Base-by-base conservation (phyloP, 177 flowering plant genomes). In the Tripterygium wilfordii region DNA sequence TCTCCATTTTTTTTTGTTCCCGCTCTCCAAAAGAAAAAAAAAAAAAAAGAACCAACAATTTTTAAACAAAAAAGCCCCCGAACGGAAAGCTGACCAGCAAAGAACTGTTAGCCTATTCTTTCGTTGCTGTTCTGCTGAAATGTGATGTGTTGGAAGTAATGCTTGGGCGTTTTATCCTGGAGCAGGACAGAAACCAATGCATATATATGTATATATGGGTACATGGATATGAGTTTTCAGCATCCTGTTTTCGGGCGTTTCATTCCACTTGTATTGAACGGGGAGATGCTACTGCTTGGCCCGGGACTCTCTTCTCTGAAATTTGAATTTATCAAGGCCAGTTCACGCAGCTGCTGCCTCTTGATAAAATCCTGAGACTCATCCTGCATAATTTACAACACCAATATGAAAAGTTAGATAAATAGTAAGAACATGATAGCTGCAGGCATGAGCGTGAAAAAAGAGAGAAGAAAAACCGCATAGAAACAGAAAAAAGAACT, bases 221-320 rank as follows among this genome's bases (percentile, higher is more conserved):
- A 12, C 8, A 30, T 30, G 33, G 33, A 12, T 6, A 6, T 30
- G 7, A 26, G 42, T 54, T 36, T 51, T 69, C 60, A 88, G 56
- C 79, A 75, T 45, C 96, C 98, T 0, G 98, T 86, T 72, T 86
- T 92, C 24, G 95, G 77, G 29, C 98, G 96, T 62, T 92, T 92
- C 92, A 91, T 79, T 22, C 95, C 96, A 67, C 83, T 86, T 13
- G 86, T 69, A 68, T 80, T 82, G 65, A 92, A 92, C 35, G 96
- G 98, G 38, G 98, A 92, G 19, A 84, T 80, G 51, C 95, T 86
- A 10, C 96, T 92, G 54, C 98, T 86, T 21, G 91, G 96, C 21
- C 94, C 90, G 2, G 96, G 96, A 60, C 95, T 85, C 41, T 88
- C 95, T 69, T 91, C 98, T 72, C 98, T 77, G 49, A 85, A 73